Evolutionary conservation across 2,329 filamentous ascomycete species (phyloP).

Genomic region (Fusarium mangiferae): DNA sequence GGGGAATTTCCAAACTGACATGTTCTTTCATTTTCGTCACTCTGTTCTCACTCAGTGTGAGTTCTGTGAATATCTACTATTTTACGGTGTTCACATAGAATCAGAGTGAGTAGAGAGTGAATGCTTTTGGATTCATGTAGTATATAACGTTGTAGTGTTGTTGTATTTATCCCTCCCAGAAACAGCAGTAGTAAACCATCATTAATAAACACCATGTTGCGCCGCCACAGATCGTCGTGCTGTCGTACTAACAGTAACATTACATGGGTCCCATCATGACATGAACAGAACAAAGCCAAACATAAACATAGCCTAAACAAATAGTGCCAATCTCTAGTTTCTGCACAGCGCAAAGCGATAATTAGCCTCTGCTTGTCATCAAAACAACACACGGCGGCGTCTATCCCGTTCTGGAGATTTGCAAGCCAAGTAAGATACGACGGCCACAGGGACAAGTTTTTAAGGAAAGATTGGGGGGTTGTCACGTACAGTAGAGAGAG

Average conservation of each 20-base stretch:
- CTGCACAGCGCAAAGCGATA: slow-evolving; percentile 30
- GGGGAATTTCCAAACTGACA: not conserved
- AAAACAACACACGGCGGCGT: slow-evolving; percentile 1
- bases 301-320: not conserved
- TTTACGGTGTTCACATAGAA: not conserved
- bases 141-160: not conserved
- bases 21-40: slow-evolving; percentile 2
- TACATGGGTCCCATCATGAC: slow-evolving; percentile 35
- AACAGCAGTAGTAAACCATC: slow-evolving; percentile 8
- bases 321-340: slow-evolving; percentile 24
- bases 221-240: slow-evolving; percentile 23
- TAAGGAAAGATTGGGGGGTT: not conserved
- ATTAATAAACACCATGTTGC: slow-evolving; percentile 32
- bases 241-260: slow-evolving; percentile 16
- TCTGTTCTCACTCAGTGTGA: slow-evolving; percentile 2
- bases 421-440: slow-evolving; percentile 43
- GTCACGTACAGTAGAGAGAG: slow-evolving; percentile 72
- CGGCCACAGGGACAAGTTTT: not conserved
- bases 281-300: slow-evolving; percentile 1
- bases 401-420: slow-evolving; percentile 44
- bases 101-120: not conserved
- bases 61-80: not conserved
- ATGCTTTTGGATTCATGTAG: slow-evolving; percentile 2
- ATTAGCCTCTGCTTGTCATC: slow-evolving; percentile 41
- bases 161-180: slow-evolving; percentile 25